Percentiles rank a stretch among this genome's conserved stretches.
Conservation (phyloP, 2,329 filamentous ascomycete genomes). For the Paecilomyces variotii region DNA sequence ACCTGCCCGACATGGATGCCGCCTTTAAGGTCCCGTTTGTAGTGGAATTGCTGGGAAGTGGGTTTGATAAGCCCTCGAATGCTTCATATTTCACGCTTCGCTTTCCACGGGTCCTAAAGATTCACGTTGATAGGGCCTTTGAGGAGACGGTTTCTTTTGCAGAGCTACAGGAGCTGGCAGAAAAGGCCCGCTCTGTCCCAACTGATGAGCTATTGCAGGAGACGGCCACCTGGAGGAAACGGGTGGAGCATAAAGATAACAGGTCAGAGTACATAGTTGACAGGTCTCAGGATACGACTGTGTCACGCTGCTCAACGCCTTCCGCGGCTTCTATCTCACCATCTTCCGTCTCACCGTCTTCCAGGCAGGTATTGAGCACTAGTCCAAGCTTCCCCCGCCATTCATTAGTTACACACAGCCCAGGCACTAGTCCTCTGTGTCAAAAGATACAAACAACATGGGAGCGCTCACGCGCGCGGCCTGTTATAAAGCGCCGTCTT, state of each 20-base stretch:
- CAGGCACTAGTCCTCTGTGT: background rate
- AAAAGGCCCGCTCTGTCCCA: conserved; percentile 45
- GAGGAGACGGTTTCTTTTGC: conserved; percentile 60
- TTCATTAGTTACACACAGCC: background rate
- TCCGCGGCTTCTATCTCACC: conserved; percentile 2
- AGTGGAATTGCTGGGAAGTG: conserved; percentile 71
- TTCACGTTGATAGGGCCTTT: conserved; percentile 67
- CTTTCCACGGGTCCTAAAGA: conserved; percentile 67
- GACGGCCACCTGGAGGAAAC: conserved; percentile 52
- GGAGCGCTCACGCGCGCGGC: background rate
- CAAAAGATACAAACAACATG: background rate
- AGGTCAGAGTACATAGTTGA: conserved; percentile 15
- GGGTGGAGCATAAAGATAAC: conserved; percentile 48
- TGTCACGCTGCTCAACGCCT: conserved; percentile 12
- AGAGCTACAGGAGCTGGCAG: conserved; percentile 61
- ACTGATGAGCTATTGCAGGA: conserved; percentile 52
- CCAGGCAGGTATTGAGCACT: background rate
- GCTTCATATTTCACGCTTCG: conserved; percentile 65
- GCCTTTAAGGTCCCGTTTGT: conserved; percentile 65
- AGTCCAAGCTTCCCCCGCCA: background rate
- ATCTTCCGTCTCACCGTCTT: background rate
- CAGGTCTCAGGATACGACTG: conserved; percentile 16
- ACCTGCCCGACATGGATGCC: conserved; percentile 26
- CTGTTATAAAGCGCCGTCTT: background rate
- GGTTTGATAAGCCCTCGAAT: conserved; percentile 65